Conservation (phyloP, 371 early-diverging fungal species). For the Mucor racemosus region DNA sequence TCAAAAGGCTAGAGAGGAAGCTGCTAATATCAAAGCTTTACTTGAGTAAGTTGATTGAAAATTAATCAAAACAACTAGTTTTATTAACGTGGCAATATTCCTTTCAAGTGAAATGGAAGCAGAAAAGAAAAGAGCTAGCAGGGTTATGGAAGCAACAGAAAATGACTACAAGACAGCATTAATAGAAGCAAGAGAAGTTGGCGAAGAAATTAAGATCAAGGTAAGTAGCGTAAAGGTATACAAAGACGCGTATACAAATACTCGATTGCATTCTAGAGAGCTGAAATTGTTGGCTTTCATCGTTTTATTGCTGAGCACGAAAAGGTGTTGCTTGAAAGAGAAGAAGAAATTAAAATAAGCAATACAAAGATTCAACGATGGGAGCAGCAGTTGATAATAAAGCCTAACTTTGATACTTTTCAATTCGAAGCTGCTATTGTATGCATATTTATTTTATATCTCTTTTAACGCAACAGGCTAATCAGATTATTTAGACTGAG, state of each 20-base stretch:
- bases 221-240: not conserved
- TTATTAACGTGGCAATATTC: not conserved
- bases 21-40: slow-evolving; percentile 44
- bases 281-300: not conserved
- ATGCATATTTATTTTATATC: slow-evolving; percentile 1
- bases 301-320: slow-evolving; percentile 31
- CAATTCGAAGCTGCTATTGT: slow-evolving; percentile 47
- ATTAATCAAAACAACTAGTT: too few relatives aligned
- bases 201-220: not conserved
- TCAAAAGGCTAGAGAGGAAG: slow-evolving; percentile 40
- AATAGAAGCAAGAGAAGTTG: not conserved
- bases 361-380: slow-evolving; percentile 52
- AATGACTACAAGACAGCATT: not conserved
- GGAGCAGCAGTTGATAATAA: slow-evolving; percentile 42
- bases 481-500: not conserved
- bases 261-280: not conserved
- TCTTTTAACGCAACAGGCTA: not conserved
- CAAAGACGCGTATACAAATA: not conserved
- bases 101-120: not conserved
- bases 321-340: slow-evolving; percentile 42
- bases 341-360: slow-evolving; percentile 39
- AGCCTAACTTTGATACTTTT: slow-evolving; percentile 37
- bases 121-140: not conserved
- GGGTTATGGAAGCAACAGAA: not conserved
- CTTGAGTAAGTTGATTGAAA: slow-evolving; percentile 34